Evolutionary conservation across 176 grass and related monocot species (phyloP).

Genomic region (Luzula sylvatica): DNA sequence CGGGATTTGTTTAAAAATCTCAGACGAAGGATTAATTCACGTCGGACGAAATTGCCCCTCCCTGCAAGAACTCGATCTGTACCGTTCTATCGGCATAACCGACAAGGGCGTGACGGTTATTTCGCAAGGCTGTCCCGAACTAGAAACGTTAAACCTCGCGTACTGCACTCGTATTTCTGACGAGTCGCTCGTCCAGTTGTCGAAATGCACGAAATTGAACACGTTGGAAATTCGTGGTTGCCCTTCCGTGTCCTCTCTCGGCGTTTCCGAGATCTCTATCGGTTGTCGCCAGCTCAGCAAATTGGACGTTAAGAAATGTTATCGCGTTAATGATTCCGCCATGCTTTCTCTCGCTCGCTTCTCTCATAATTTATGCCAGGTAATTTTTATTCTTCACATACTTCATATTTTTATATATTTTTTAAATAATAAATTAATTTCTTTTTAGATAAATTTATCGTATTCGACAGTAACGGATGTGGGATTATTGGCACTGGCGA

Average conservation of each 20-base stretch:
- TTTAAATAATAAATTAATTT: not conserved
- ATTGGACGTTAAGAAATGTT: conserved; percentile 82
- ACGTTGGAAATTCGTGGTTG: conserved; percentile 69
- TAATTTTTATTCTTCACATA: not conserved
- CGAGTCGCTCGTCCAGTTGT: conserved; percentile 39
- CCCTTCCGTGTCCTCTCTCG: conserved; percentile 34
- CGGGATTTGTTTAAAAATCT: conserved; percentile 72
- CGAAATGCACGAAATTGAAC: conserved; percentile 48
- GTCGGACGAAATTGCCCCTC: conserved; percentile 43
- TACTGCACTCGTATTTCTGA: conserved; percentile 79
- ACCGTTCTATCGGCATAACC: conserved; percentile 57
- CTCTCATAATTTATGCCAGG: conserved; percentile 53
- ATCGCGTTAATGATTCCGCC: conserved; percentile 48
- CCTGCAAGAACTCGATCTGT: conserved; percentile 74
- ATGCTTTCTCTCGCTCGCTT: conserved; percentile 63
- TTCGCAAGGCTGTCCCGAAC: conserved; percentile 42
- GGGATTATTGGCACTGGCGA: conserved; percentile 65
- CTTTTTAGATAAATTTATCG: conserved; percentile 79
- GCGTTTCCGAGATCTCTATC: conserved; percentile 38
- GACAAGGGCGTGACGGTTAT: conserved; percentile 51
- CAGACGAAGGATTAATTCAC: conserved; percentile 53
- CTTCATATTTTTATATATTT: not conserved
- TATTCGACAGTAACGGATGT: conserved; percentile 75
- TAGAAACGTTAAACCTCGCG: conserved; percentile 61
- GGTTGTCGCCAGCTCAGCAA: conserved; percentile 55